Base-by-base conservation (phyloP, 352 stramenopile genomes). In the Pythium brachiatum region DNA sequence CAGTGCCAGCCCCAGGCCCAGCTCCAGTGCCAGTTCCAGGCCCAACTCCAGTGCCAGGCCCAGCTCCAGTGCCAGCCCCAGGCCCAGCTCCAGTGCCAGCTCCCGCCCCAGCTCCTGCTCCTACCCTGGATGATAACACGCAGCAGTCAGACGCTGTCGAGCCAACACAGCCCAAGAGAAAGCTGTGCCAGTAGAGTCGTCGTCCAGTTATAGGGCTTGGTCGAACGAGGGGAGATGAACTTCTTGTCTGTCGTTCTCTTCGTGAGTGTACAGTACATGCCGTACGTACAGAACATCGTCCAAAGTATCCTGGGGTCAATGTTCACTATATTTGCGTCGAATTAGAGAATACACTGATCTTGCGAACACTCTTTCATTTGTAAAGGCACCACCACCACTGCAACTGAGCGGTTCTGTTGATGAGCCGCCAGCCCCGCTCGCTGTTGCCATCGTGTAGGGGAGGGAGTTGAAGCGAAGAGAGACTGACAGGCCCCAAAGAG, bases 111-210 rank as follows among this genome's bases (percentile, higher is more conserved):
- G 25, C 48, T 38, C 26, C 50, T 27, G 53, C 18, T 18, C 43
- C 43, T 15, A 32, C 21, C n/a, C 23, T 29, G 2, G 55, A 29
- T 20, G 39, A 54, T 18, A 21, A 53, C 39, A 39, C 53, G 27
- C 55, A 62, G 29, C 34, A 60, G 38, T 29, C 34, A 6, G 36
- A 64, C 6, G 47, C 58, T 5, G 48, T 46, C 38, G 53, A 15
- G 25, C 59, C 59, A 21, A 66, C 59, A 25, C 50, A 59, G 20
- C 59, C 59, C 50, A 66, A 66, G 29, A 50, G 59, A 15, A 66
- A 66, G 50, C 51, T 66, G 59, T 66, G 59, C 38, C 59, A 57
- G 2, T 60, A 54, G 39, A 48, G 20, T 21, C n/a, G n/a, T 38
- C 44, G 1, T 15, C 29, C 34, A 26, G 27, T 44, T 36, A 25